Evolutionary conservation across 495 filamentous ascomycete genomes (phyloP).

Genomic region (Neurospora hispaniola): DNA sequence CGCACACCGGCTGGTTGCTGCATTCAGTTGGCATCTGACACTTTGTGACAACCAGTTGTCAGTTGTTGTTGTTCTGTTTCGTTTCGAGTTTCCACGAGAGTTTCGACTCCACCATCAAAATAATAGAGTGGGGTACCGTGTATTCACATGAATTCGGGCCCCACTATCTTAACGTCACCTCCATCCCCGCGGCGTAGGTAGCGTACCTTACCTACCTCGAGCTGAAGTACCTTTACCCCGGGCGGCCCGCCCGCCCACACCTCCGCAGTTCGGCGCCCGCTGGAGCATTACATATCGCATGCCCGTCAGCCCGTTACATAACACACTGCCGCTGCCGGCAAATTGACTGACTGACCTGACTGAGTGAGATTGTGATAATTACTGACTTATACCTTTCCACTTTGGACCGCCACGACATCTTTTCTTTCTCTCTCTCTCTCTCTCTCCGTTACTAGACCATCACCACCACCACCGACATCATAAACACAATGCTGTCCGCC

Average conservation of each 20-base stretch:
- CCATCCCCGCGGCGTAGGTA: too few species aligned
- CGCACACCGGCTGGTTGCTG: neutral
- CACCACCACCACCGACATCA: too few species aligned
- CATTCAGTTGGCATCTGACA: neutral
- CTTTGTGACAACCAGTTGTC: neutral
- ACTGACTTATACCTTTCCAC: too few species aligned
- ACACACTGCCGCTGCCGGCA: neutral
- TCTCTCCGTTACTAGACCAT: too few species aligned
- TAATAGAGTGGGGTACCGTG: too few species aligned
- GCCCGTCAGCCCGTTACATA: neutral
- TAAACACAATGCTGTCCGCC: neutral
- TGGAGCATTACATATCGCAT: neutral
- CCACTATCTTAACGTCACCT: too few species aligned
- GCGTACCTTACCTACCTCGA: too few species aligned
- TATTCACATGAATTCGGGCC: too few species aligned
- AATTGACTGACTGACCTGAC: neutral
- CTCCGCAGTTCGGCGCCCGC: neutral
- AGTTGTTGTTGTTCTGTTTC: neutral
- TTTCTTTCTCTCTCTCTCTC: too few species aligned
- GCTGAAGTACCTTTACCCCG: neutral
- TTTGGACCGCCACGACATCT: too few species aligned
- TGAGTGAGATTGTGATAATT: too few species aligned
- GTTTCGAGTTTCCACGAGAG: neutral
- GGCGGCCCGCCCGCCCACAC: neutral
- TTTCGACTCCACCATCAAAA: neutral